Percentiles rank a stretch among this genome's conserved stretches.
Evolutionary conservation across 371 early-diverging fungal genomes (phyloP).

Genomic region (Mycotypha africana): DNA sequence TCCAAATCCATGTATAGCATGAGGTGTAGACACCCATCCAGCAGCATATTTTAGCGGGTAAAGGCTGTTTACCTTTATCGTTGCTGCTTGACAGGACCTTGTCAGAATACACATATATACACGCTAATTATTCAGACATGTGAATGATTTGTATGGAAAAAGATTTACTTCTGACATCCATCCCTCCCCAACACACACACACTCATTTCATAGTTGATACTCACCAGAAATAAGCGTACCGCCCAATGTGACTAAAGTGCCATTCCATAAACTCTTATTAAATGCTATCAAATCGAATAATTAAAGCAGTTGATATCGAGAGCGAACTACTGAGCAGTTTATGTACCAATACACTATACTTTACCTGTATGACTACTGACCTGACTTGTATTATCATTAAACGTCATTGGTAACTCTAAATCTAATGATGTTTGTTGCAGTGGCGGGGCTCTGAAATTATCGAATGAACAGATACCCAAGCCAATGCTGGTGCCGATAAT

Average conservation of each 20-base stretch:
- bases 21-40: conserved; percentile 49
- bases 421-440: conserved; percentile 6
- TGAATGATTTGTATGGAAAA: background rate
- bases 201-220: background rate
- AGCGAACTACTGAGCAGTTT: no score
- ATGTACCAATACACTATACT: no score
- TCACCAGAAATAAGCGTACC: background rate
- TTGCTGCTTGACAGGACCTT: conserved; percentile 45
- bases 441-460: conserved; percentile 1
- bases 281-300: no score
- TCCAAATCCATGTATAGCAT: conserved; percentile 34
- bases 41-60: conserved; percentile 43
- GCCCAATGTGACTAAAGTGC: background rate
- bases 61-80: conserved; percentile 30
- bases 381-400: no score
- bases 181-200: no score
- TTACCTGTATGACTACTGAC: no score
- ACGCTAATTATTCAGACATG: conserved; percentile 22
- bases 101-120: conserved; percentile 47
- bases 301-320: no score
- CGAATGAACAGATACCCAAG: conserved; percentile 7
- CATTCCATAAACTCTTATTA: background rate
- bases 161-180: no score
- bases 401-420: conserved; percentile 1
- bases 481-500: conserved; percentile 62